Evolutionary conservation across 805 yeast genomes (phyloP), one percentile per base, ranked within the genome.

Genomic region (Metschnikowia orientalis): DNA sequence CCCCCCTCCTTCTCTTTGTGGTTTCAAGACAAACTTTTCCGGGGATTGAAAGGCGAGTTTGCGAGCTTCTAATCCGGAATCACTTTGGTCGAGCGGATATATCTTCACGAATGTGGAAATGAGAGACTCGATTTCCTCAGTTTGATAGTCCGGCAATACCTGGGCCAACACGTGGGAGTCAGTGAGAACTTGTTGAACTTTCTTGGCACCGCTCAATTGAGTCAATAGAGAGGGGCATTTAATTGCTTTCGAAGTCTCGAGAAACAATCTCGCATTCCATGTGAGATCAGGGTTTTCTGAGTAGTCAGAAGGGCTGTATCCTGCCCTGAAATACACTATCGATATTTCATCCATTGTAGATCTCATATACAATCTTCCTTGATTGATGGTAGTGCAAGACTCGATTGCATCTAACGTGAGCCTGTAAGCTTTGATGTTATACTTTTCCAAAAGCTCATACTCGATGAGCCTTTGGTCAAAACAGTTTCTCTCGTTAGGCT

Each of bases 1-100:
- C 12, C 98, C 98, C 28, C 99, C 99, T 23, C 99, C 99, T 66
- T 92, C 99, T 64, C 99, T 75, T 60, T 92, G 98, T 4, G 99
- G 99, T 53, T 92, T 92, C 48, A 92, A 69, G 1, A 92, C 99
- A 54, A 67, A 92, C 15, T 71, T 68, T 34, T 75, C 76, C 0
- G 96, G 90, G 2, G 57, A 40, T 41, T 75, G 77, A 28, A 81
- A 63, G 2, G 95, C 95, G 27, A 85, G 57, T 39, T 71, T 61
- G 37, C 73, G 76, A 4, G 92, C 95, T 22, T 50, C 37, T 26
- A 49, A 45, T 3, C 95, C 96, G 20, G 69, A 67, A 23, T 60
- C 64, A 1, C 86, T 66, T 34, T 75, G 71, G 56, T 90, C 97
- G 45, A 92, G 58, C 10, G 99, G 97, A 56, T 84, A 79, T 12